Conservation (phyloP, 2,329 filamentous ascomycete species). For the Cercospora brassicicola region DNA sequence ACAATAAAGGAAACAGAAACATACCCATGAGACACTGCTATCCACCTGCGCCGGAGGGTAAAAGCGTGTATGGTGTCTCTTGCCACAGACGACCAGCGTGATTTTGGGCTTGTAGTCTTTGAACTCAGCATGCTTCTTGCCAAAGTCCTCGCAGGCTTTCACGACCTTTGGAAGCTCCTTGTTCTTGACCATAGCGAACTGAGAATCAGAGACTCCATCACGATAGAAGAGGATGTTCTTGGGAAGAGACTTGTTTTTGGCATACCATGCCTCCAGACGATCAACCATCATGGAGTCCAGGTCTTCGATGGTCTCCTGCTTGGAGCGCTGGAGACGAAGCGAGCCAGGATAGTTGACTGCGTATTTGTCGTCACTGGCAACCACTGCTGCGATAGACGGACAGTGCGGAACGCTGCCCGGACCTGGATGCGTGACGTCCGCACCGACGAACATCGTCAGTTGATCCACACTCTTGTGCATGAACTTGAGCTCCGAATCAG, state of each 20-base stretch:
- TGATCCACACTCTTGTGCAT: background rate
- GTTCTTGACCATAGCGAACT: conserved; percentile 27
- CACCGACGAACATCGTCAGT: conserved; percentile 43
- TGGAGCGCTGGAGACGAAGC: conserved; percentile 38
- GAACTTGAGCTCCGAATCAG: background rate
- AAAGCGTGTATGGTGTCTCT: conserved; percentile 47
- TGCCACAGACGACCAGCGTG: conserved; percentile 40
- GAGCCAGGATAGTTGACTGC: conserved; percentile 39
- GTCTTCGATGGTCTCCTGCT: conserved; percentile 35
- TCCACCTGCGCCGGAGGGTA: conserved; percentile 50
- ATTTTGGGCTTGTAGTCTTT: background rate
- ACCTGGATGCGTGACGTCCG: conserved; percentile 46
- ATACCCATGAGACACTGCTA: conserved; percentile 33
- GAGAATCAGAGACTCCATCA: conserved; percentile 42
- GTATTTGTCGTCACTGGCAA: conserved; percentile 14
- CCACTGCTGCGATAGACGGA: conserved; percentile 22
- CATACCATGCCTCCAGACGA: conserved; percentile 28
- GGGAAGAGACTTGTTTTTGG: conserved; percentile 10
- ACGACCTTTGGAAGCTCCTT: conserved; percentile 12
- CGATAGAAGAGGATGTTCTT: conserved; percentile 38
- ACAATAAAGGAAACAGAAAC: too few species aligned
- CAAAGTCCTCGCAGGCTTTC: conserved; percentile 16
- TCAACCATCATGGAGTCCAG: conserved; percentile 35
- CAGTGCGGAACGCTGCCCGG: conserved; percentile 15
- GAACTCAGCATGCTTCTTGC: background rate